Percentiles rank a stretch among this genome's conserved stretches.
phyloP scores from a whole-genome alignment of 164 flowering plant genomes.

The Vitis rupestris region DNA sequence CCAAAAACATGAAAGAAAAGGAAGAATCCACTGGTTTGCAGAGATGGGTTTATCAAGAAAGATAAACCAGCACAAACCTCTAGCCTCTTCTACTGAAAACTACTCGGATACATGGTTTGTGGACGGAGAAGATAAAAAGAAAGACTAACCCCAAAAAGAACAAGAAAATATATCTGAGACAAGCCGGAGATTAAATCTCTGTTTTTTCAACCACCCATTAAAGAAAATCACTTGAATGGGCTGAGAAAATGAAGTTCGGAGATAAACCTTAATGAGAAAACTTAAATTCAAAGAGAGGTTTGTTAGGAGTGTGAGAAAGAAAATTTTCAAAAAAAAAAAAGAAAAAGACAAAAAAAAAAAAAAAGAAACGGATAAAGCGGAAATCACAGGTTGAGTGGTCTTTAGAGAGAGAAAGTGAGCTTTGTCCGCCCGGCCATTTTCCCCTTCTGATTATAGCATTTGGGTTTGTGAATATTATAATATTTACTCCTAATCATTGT shows the following conservation, averaged over 20 bases:
- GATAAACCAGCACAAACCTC: background rate
- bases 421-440: no score
- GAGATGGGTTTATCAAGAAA: background rate
- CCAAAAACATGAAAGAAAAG: background rate
- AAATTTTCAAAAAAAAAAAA: background rate
- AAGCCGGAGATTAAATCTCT: constrained; percentile 11
- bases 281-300: constrained; percentile 57
- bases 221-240: constrained; percentile 4
- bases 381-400: no score
- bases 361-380: no score
- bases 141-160: background rate
- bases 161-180: constrained; percentile 3
- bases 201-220: constrained; percentile 29
- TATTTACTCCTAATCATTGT: no score
- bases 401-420: no score
- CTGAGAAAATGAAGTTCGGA: background rate
- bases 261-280: constrained; percentile 13
- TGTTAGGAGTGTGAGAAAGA: constrained; percentile 2
- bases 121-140: no score
- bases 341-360: background rate
- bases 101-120: no score
- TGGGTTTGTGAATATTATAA: no score
- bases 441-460: no score
- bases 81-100: no score
- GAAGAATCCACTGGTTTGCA: constrained; percentile 1